A percentile compares a stretch with the other conserved stretches of the same genome.
Evolutionary conservation across 257 asterid species (phyloP).

Genomic region (Fraxinus quadrangulata): DNA sequence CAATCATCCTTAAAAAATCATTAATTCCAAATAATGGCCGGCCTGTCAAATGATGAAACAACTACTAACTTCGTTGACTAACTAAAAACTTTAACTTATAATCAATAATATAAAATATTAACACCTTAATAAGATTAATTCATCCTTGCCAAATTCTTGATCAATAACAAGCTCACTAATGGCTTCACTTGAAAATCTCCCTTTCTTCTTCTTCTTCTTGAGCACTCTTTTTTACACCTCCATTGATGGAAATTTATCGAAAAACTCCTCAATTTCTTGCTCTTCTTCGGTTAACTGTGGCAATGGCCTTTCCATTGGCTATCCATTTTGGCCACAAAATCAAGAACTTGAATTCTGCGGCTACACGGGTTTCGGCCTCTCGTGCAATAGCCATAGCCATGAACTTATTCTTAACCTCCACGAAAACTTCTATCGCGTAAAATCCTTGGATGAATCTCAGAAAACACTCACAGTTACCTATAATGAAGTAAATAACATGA

Average conservation of each 20-base stretch:
- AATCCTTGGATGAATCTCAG: neutral
- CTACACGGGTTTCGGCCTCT: constrained; percentile 18
- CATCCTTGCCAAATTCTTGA: neutral
- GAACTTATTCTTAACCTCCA: constrained; percentile 9
- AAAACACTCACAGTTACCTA: constrained; percentile 10
- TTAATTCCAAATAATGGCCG: neutral
- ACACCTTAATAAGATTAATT: neutral
- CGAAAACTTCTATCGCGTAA: constrained; percentile 16
- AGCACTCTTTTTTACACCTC: neutral
- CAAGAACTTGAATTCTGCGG: constrained; percentile 3
- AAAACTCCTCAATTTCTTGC: neutral
- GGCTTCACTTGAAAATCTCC: neutral
- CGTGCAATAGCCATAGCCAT: neutral
- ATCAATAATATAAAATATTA: neutral
- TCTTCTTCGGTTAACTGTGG: constrained; percentile 21
- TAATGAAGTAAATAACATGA: neutral
- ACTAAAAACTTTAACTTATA: neutral
- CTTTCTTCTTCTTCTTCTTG: neutral
- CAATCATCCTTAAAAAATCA: neutral
- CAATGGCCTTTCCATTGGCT: constrained; percentile 7
- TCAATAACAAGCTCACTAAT: neutral
- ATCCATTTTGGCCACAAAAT: constrained; percentile 22
- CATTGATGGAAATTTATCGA: neutral
- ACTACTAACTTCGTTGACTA: constrained; percentile 16
- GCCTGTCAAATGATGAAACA: neutral